Base-by-base conservation (phyloP, 164 flowering plant genomes). In the Brasenia schreberi region DNA sequence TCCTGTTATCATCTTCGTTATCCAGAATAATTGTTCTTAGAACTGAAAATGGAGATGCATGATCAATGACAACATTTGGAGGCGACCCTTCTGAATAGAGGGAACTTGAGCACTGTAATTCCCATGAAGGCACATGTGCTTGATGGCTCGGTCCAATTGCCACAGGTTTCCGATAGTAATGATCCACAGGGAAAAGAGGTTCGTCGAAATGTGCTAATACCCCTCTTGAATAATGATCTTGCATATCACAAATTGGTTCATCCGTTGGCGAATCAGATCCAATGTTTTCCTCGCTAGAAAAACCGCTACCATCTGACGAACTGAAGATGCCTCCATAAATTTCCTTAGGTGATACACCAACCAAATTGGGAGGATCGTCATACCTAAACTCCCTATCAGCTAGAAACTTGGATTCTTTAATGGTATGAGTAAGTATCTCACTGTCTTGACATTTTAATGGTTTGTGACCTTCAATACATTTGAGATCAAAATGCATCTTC, bases 121-220 rank as follows among this genome's bases (percentile, higher is more conserved):
- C 67, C 78, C 78, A 85, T 53, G 1, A 70, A 63, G 87, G 89
- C 65, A 85, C 64, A 71, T 80, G 72, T 19, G 73, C 85, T 69
- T 78, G 84, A 71, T 75, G 73, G 60, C 79, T 83, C 3, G 73
- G 72, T 16, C 72, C 72, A 39, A 69, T 62, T 23, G 67, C 19
- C 11, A 65, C 67, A 43, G 19, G 67, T 16, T 44, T 69, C 16
- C 67, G 67, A 23, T 63, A 63, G 19, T 56, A 67, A n/a, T 64
- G 43, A 43, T 69, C 72, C 0, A 65, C 42, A 59, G 19, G 12
- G 59, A 18, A 4, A 43, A 59, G 12, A n/a, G 58, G 10, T 10
- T 69, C 73, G 27, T 70, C 61, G 5, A 60, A 39, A n/a, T 58
- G 67, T 33, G 42, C 18, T 23, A 44, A 11, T 44, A 9, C 56